phyloP scores from a whole-genome alignment of 352 stramenopile genomes.

The Globisporangium canariense region DNA sequence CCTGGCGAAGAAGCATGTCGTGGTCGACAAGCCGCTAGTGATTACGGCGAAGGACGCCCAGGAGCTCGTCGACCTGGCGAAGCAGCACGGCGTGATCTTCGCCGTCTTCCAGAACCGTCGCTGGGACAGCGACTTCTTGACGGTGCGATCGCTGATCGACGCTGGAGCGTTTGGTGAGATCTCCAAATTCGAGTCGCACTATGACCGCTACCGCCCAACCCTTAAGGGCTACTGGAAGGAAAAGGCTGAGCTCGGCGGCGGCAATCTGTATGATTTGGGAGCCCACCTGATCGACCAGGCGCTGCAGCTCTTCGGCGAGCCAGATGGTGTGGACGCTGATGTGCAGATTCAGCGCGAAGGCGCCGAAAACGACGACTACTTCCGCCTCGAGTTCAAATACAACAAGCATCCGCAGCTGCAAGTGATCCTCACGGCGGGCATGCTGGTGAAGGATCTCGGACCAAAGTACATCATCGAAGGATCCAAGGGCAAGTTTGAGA shows the following conservation, averaged over 20 bases:
- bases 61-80: slow-evolving; percentile 46
- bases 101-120: slow-evolving; percentile 78
- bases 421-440: slow-evolving; percentile 63
- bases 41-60: slow-evolving; percentile 48
- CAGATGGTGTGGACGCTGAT: slow-evolving; percentile 42
- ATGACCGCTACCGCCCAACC: slow-evolving; percentile 58
- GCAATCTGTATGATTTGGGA: slow-evolving; percentile 70
- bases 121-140: slow-evolving; percentile 77
- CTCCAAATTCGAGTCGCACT: slow-evolving; percentile 57
- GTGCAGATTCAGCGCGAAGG: slow-evolving; percentile 76
- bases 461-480: slow-evolving; percentile 71
- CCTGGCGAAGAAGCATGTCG: slow-evolving; percentile 66
- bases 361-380: slow-evolving; percentile 69
- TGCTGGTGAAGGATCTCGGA: slow-evolving; percentile 54
- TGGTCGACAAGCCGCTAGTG: slow-evolving; percentile 76
- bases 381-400: slow-evolving; percentile 69
- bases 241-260: slow-evolving; percentile 45
- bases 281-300: slow-evolving; percentile 68
- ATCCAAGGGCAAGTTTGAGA: slow-evolving; percentile 46
- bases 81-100: slow-evolving; percentile 54
- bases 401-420: slow-evolving; percentile 33
- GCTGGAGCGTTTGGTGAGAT: slow-evolving; percentile 48
- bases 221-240: slow-evolving; percentile 85
- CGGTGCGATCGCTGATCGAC: slow-evolving; percentile 43
- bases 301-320: slow-evolving; percentile 59